Conservation (phyloP, 2,329 filamentous ascomycete species). For the Fusarium zealandicum region DNA sequence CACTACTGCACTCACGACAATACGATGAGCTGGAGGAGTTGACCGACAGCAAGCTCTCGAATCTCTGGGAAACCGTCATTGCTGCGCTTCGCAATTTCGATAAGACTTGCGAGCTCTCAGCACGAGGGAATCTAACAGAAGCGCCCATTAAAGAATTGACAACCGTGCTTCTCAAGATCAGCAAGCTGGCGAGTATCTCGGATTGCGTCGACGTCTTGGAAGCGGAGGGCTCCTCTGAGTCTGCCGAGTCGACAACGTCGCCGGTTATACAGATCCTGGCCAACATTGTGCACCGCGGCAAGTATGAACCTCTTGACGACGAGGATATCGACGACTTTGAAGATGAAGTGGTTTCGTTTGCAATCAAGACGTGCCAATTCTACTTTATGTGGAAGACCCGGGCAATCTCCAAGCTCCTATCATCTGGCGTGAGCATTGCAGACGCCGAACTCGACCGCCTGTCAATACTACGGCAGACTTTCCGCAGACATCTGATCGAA, state of each 20-base stretch:
- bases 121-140: conserved; percentile 71
- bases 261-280: conserved; percentile 73
- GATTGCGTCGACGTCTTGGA: conserved; percentile 82
- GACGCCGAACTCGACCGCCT: conserved; percentile 67
- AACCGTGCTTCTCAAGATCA: conserved; percentile 78
- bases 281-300: conserved; percentile 76
- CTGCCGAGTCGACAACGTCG: conserved; percentile 54
- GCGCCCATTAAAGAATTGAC: conserved; percentile 73
- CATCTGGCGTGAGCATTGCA: conserved; percentile 62
- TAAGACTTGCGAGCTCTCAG: conserved; percentile 73
- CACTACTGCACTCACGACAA: conserved; percentile 83
- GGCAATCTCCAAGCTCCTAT: conserved; percentile 62
- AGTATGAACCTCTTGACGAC: conserved; percentile 71
- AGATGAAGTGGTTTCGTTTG: conserved; percentile 77
- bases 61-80: conserved; percentile 85
- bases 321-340: conserved; percentile 79
- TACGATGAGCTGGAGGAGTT: conserved; percentile 90
- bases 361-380: conserved; percentile 79
- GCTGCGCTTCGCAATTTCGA: conserved; percentile 76
- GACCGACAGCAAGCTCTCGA: conserved; percentile 79
- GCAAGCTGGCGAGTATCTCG: conserved; percentile 79
- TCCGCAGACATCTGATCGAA: conserved; percentile 69
- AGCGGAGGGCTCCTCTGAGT: conserved; percentile 57
- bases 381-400: conserved; percentile 96
- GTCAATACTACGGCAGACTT: conserved; percentile 61